Conservation (phyloP, 441 rosid genomes). For the Isatis lusitanica region DNA sequence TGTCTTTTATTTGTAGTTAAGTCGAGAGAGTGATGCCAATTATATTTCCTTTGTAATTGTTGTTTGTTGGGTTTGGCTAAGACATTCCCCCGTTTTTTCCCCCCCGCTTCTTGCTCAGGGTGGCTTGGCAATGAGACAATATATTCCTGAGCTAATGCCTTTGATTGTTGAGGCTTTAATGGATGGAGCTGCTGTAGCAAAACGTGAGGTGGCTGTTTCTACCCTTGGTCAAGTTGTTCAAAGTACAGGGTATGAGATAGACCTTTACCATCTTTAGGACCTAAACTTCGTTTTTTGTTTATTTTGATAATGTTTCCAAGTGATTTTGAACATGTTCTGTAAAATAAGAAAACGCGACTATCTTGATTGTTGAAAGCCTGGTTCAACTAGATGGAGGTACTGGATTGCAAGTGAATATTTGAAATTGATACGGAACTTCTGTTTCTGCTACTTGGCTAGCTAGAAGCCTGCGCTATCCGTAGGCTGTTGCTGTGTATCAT, state of each 20-base stretch:
- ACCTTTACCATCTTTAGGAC: slow-evolving; percentile 23
- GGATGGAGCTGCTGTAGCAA: slow-evolving; percentile 98
- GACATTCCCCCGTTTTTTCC: slow-evolving; percentile 13
- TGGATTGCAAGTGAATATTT: neutral
- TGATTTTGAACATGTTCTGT: neutral
- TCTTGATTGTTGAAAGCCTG: neutral
- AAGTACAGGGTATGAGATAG: slow-evolving; percentile 87
- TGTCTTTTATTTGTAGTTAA: slow-evolving; percentile 10
- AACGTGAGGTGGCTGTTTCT: slow-evolving; percentile 98
- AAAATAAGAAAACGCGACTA: neutral
- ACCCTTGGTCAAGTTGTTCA: slow-evolving; percentile 99
- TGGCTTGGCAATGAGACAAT: slow-evolving; percentile 94
- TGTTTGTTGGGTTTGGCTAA: slow-evolving; percentile 18
- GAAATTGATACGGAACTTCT: neutral
- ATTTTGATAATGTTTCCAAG: neutral
- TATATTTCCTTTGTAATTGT: slow-evolving; percentile 13
- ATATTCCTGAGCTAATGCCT: slow-evolving; percentile 96
- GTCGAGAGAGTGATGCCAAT: slow-evolving; percentile 6
- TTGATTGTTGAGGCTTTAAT: slow-evolving; percentile 93
- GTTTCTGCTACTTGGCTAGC: neutral
- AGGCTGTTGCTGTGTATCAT: slow-evolving; percentile 13
- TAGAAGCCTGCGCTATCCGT: slow-evolving; percentile 5
- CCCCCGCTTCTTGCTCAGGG: slow-evolving; percentile 64
- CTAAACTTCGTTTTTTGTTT: neutral
- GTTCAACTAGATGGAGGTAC: neutral